Percentiles rank a stretch among this genome's conserved stretches.
Evolutionary conservation across 306 rosid species (phyloP).

Genomic region (Glycine tomentella): DNA sequence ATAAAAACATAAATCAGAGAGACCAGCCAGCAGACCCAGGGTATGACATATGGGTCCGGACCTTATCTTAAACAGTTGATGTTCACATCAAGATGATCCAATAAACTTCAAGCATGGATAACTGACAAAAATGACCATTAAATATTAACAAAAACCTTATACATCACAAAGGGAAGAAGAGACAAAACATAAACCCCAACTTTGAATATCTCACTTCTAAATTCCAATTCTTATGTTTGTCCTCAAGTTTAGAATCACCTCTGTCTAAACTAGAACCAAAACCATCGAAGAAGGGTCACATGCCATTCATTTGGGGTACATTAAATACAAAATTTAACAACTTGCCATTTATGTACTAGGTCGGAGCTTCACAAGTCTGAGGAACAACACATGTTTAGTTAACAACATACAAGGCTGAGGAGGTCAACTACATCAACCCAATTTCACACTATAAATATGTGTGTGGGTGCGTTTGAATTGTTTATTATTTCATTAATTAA

Average conservation of each 20-base stretch:
- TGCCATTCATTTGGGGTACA: constrained; percentile 21
- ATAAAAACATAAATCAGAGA: neutral
- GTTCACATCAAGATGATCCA: constrained; percentile 42
- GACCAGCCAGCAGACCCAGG: neutral
- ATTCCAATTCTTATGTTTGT: constrained; percentile 41
- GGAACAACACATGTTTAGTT: constrained; percentile 6
- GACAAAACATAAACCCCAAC: constrained; percentile 38
- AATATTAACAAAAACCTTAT: constrained; percentile 36
- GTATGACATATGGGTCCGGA: constrained; percentile 9
- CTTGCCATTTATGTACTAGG: constrained; percentile 33
- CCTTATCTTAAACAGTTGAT: constrained; percentile 52
- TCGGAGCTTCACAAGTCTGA: constrained; percentile 31
- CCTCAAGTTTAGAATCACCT: constrained; percentile 41
- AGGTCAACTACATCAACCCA: neutral
- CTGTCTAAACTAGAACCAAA: constrained; percentile 37
- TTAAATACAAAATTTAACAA: constrained; percentile 23
- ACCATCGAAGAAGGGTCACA: constrained; percentile 60
- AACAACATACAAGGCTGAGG: neutral
- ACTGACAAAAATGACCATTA: constrained; percentile 2
- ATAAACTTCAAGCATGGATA: constrained; percentile 39
- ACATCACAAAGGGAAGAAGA: constrained; percentile 28
- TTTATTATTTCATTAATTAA: neutral
- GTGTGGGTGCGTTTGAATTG: neutral
- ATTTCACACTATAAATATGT: neutral
- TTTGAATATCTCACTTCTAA: constrained; percentile 31